Conservation (phyloP, 2,329 filamentous ascomycete genomes). For the Zopfia rhizophila region DNA sequence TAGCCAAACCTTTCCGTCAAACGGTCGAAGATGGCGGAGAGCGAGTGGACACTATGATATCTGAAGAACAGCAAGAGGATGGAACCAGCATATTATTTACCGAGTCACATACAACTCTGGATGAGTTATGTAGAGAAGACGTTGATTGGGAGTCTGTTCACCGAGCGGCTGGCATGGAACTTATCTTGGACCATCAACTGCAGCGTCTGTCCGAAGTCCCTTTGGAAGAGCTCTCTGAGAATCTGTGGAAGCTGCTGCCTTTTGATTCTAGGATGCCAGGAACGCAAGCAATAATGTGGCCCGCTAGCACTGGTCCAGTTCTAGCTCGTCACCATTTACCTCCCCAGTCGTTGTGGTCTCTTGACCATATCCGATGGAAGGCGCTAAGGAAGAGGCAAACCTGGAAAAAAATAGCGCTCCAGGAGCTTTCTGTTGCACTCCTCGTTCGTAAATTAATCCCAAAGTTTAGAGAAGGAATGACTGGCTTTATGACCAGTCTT, state of each 20-base stretch:
- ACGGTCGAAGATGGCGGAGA: slow-evolving; percentile 24
- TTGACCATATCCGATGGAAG: slow-evolving; percentile 39
- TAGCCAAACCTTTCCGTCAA: slow-evolving; percentile 50
- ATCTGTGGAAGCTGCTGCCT: slow-evolving; percentile 40
- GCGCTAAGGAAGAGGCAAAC: slow-evolving; percentile 46
- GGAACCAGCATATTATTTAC: neutral
- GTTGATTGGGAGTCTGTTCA: slow-evolving; percentile 35
- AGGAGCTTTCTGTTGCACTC: slow-evolving; percentile 53
- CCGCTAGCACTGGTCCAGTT: slow-evolving; percentile 52
- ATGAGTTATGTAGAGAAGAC: slow-evolving; percentile 25
- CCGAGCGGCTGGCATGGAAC: slow-evolving; percentile 35
- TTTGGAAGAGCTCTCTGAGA: slow-evolving; percentile 23
- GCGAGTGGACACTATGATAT: neutral
- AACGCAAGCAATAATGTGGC: slow-evolving; percentile 43
- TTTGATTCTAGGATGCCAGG: slow-evolving; percentile 42
- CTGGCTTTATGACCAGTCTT: too few species aligned
- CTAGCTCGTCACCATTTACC: slow-evolving; percentile 48
- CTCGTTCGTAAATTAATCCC: slow-evolving; percentile 50
- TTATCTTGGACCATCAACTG: slow-evolving; percentile 33
- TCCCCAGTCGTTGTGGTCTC: slow-evolving; percentile 59
- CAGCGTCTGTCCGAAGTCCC: slow-evolving; percentile 25
- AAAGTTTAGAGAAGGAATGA: too few species aligned
- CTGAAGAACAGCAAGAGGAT: neutral
- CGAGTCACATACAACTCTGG: slow-evolving; percentile 18
- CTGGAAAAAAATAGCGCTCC: slow-evolving; percentile 55